phyloP scores from a whole-genome alignment of 805 yeast genomes.

The Pichia kluyveri region DNA sequence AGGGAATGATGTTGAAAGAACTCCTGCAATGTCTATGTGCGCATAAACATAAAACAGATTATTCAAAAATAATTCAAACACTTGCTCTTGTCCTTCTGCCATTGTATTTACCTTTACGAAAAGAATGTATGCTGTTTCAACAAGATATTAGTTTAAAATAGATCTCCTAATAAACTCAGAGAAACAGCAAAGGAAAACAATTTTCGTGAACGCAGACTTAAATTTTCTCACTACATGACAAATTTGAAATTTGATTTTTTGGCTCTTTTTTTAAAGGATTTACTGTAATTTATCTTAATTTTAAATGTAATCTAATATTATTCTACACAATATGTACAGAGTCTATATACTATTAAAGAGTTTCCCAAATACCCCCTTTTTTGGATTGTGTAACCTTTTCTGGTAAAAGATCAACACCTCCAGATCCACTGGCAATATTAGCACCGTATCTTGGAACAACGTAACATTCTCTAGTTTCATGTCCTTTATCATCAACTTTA shows the following conservation, averaged over 20 bases:
- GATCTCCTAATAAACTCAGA: no score
- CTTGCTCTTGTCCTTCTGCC: background rate
- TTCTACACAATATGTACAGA: no score
- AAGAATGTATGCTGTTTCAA: no score
- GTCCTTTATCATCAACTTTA: constrained; percentile 70
- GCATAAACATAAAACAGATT: constrained; percentile 17
- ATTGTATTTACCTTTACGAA: background rate
- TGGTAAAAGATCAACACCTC: constrained; percentile 91
- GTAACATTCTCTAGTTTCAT: constrained; percentile 74
- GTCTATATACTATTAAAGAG: constrained; percentile 3
- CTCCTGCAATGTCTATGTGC: constrained; percentile 13
- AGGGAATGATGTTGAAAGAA: constrained; percentile 29
- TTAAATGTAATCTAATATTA: no score
- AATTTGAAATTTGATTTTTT: no score
- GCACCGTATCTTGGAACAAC: constrained; percentile 90
- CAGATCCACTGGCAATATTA: constrained; percentile 50
- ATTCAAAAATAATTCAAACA: constrained; percentile 9
- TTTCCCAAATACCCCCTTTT: constrained; percentile 58
- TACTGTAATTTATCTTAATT: no score
- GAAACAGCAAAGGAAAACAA: no score
- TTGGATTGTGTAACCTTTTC: constrained; percentile 68
- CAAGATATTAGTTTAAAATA: no score
- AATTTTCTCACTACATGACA: no score
- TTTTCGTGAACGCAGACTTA: no score
- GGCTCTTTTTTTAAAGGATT: no score